phyloP scores from a whole-genome alignment of 2,329 filamentous ascomycete genomes.

The Fusarium staphyleae region DNA sequence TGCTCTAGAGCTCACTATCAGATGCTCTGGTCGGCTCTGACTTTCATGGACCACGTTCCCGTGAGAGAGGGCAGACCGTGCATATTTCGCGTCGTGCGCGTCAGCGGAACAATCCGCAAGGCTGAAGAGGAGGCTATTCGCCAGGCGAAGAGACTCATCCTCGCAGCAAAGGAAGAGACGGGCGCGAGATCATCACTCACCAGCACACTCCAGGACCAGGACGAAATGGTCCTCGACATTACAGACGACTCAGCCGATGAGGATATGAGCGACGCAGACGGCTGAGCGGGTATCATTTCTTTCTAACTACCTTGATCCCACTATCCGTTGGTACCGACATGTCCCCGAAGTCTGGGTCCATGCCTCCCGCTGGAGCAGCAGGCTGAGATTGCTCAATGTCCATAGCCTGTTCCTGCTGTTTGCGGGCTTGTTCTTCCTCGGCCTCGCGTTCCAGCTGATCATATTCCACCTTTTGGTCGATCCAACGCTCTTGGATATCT shows the following conservation, averaged over 20 bases:
- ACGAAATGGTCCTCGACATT: constrained; percentile 52
- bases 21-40: constrained; percentile 88
- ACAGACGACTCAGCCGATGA: constrained; percentile 55
- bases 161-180: constrained; percentile 63
- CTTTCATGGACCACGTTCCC: constrained; percentile 77
- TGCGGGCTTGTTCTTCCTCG: constrained; percentile 75
- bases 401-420: constrained; percentile 49
- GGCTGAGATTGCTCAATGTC: constrained; percentile 45
- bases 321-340: constrained; percentile 62
- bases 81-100: constrained; percentile 82
- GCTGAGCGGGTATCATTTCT: constrained; percentile 60
- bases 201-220: constrained; percentile 35
- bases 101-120: constrained; percentile 93
- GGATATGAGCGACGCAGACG: constrained; percentile 53
- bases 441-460: constrained; percentile 80
- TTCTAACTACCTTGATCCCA: constrained; percentile 76
- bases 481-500: constrained; percentile 95
- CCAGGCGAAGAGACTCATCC: constrained; percentile 74
- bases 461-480: constrained; percentile 87
- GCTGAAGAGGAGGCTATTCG: constrained; percentile 88
- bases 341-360: constrained; percentile 59
- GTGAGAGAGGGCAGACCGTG: constrained; percentile 68
- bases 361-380: constrained; percentile 33
- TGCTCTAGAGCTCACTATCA: constrained; percentile 84
- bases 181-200: constrained; percentile 29